Base-by-base conservation (phyloP, 2,329 filamentous ascomycete genomes). In the Moelleriella libera region DNA sequence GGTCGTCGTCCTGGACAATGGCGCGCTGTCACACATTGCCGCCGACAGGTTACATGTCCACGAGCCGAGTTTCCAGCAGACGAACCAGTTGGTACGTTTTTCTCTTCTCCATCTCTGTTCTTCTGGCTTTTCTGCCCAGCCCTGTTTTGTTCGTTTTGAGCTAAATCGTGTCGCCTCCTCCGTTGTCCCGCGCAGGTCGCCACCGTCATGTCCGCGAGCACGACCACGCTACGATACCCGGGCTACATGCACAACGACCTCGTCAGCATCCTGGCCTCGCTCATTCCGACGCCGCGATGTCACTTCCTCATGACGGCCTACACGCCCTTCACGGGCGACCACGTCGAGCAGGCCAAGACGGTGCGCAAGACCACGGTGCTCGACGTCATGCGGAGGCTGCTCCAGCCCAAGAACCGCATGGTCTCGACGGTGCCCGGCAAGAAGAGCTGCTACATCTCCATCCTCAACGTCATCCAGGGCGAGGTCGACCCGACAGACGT, bases 191-290 rank as follows among this genome's bases (percentile, higher is more conserved):
- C 8, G 8, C 44, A 84, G 78, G 76, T 92, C 4, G 92, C 88
- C 6, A 98, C 94, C 1, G 94, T 98, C 63, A 98, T 98, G 92
- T 96, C 89, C 37, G 92, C 92, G 40, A 94, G 88, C 61, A 98
- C 92, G 4, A 97, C 90, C 8, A 96, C 94, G 2, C 79, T 98
- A 45, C 80, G 92, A 60, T 98, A 98, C 63, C 92, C 92, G 1
- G 92, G 92, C 40, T 98, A 98, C 68, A 98, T 98, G 92, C 92
- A 98, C 72, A 98, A 98, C 65, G 92, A 98, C 62, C 82, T 98
- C 12, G 89, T 95, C 60, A 92, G 90, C 65, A 97, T 98, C 57
- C 77, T 98, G 49, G 92, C 94, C 29, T 94, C 88, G 21, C 76
- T 98, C 41, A 97, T 98, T 52, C 92, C 92, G 2, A 98, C 90